Conservation (phyloP, 768 basidiomycete species). For the Suillus occidentalis region DNA sequence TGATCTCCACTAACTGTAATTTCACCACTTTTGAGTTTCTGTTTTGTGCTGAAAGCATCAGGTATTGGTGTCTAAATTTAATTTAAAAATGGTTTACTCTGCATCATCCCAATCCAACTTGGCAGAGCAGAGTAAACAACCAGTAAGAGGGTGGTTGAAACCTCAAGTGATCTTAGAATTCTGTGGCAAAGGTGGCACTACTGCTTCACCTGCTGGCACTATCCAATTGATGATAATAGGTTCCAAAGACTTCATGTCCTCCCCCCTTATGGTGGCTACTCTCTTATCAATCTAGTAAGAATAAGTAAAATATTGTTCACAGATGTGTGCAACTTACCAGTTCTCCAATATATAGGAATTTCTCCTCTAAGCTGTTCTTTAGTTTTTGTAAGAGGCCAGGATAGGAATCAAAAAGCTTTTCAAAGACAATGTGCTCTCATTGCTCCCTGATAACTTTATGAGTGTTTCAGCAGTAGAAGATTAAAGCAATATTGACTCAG, state of each 20-base stretch:
- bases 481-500: not conserved
- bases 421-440: not conserved
- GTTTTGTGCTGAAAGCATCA: no score
- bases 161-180: conserved; percentile 18
- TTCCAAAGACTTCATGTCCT: conserved; percentile 19
- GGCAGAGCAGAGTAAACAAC: conserved; percentile 21
- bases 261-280: conserved; percentile 14
- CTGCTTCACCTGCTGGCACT: conserved; percentile 13
- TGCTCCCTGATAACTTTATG: not conserved
- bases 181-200: conserved; percentile 7
- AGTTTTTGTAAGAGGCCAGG: conserved; percentile 4
- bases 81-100: conserved; percentile 8
- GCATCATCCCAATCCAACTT: conserved; percentile 21
- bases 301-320: not conserved
- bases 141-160: conserved; percentile 20
- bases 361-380: conserved; percentile 15
- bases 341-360: conserved; percentile 16
- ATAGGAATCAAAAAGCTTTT: conserved; percentile 11
- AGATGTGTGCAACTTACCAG: conserved; percentile 11
- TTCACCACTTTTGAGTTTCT: no score
- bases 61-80: no score
- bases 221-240: conserved; percentile 25
- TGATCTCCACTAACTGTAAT: no score
- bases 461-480: not conserved
- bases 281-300: conserved; percentile 27